Conservation (phyloP, 805 yeast species). For the Candida orba region DNA sequence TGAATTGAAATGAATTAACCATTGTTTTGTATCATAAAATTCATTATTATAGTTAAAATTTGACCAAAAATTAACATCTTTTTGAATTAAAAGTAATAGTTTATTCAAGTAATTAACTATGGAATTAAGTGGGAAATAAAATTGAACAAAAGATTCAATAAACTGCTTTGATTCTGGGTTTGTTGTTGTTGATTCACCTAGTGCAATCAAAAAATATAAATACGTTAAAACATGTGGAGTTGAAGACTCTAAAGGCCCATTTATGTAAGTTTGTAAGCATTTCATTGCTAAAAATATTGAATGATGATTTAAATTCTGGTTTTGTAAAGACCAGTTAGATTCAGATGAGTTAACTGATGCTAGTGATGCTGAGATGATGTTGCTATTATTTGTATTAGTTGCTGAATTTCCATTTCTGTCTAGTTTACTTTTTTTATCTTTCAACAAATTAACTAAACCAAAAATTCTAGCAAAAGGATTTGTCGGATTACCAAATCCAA, state of each 20-base stretch:
- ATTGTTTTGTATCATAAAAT: constrained; percentile 20
- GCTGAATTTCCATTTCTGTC: constrained; percentile 38
- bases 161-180: constrained; percentile 40
- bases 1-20: constrained; percentile 42
- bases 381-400: not conserved
- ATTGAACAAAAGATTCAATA: constrained; percentile 44
- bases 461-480: constrained; percentile 75
- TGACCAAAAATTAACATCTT: constrained; percentile 9
- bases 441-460: constrained; percentile 62
- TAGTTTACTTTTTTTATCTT: constrained; percentile 64
- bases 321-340: constrained; percentile 5
- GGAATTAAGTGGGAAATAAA: constrained; percentile 63
- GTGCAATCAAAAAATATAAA: constrained; percentile 62
- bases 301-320: constrained; percentile 31
- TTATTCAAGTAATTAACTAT: constrained; percentile 58
- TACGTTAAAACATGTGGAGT: constrained; percentile 72
- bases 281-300: constrained; percentile 63
- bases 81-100: constrained; percentile 32
- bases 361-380: not conserved
- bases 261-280: constrained; percentile 56
- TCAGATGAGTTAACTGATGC: constrained; percentile 24
- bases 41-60: constrained; percentile 12
- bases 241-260: constrained; percentile 61
- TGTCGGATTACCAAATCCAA: constrained; percentile 70
- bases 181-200: constrained; percentile 46